These are phyloP conservation scores for Termitomyces sp. DNA, from an alignment of 768 basidiomycete genomes.

Conservation along the genomic window DNA sequence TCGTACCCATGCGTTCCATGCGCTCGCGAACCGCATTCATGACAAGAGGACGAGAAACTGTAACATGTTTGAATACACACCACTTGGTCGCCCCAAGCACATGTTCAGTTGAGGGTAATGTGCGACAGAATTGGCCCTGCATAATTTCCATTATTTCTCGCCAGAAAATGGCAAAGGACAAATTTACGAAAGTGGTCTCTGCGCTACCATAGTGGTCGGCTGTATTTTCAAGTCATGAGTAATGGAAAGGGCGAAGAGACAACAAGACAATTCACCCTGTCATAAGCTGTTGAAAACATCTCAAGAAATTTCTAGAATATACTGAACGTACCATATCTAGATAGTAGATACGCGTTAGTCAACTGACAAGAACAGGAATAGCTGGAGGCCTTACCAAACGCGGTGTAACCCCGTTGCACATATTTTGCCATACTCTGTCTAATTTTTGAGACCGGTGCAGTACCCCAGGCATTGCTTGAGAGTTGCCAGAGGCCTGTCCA, in stretches of 20 bases:
- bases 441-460: slow-evolving; percentile 58
- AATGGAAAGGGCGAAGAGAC: background rate
- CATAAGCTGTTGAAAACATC: background rate
- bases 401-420: slow-evolving; percentile 55
- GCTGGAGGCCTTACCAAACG: slow-evolving; percentile 43
- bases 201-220: slow-evolving; percentile 88
- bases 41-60: slow-evolving; percentile 50
- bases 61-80: slow-evolving; percentile 65
- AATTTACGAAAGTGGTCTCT: slow-evolving; percentile 68
- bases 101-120: slow-evolving; percentile 31
- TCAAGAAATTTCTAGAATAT: background rate
- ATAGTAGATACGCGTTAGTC: background rate
- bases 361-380: background rate
- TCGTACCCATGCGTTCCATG: slow-evolving; percentile 58
- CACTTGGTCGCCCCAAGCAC: slow-evolving; percentile 81
- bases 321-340: slow-evolving; percentile 51
- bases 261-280: slow-evolving; percentile 11
- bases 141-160: slow-evolving; percentile 8
- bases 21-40: slow-evolving; percentile 65
- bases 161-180: slow-evolving; percentile 17
- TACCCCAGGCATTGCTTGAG: slow-evolving; percentile 84
- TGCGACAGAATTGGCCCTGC: slow-evolving; percentile 66
- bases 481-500: slow-evolving; percentile 86
- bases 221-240: slow-evolving; percentile 19
- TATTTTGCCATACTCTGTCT: slow-evolving; percentile 64